Evolutionary conservation across 352 stramenopile genomes (phyloP).

Genomic region (Pythium rishiriense): DNA sequence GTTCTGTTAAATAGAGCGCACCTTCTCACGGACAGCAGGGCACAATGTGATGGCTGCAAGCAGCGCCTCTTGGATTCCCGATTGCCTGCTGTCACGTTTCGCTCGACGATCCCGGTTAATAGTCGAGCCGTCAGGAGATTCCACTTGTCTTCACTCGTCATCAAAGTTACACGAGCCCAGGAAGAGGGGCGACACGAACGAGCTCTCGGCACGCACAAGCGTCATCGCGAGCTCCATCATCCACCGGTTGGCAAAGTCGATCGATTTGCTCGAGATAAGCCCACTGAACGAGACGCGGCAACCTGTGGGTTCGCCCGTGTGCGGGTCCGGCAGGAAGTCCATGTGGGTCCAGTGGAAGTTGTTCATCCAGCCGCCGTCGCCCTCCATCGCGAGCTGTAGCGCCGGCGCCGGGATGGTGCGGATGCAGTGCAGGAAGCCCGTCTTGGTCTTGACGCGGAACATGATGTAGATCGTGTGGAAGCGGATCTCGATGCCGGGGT

Average conservation of each 20-base stretch:
- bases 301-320: conserved; percentile 21
- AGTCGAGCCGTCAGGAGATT: no score
- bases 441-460: conserved; percentile 29
- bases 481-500: conserved; percentile 23
- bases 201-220: conserved; percentile 30
- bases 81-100: no score
- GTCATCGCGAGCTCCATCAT: conserved; percentile 35
- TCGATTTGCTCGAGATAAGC: conserved; percentile 28
- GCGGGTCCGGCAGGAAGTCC: conserved; percentile 24
- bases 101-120: no score
- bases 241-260: conserved; percentile 30
- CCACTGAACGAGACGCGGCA: conserved; percentile 28
- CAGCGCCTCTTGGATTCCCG: not conserved
- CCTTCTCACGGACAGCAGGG: not conserved
- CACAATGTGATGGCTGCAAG: not conserved
- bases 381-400: conserved; percentile 21
- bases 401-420: conserved; percentile 26
- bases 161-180: conserved; percentile 10
- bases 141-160: conserved; percentile 6
- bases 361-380: conserved; percentile 32
- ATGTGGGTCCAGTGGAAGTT: conserved; percentile 37
- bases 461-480: conserved; percentile 37
- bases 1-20: conserved; percentile 6
- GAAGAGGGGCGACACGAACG: conserved; percentile 30
- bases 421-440: conserved; percentile 31